A percentile compares a stretch with the other conserved stretches of the same genome.
phyloP scores from a whole-genome alignment of 768 basidiomycete genomes.

The Floccularia luteovirens region DNA sequence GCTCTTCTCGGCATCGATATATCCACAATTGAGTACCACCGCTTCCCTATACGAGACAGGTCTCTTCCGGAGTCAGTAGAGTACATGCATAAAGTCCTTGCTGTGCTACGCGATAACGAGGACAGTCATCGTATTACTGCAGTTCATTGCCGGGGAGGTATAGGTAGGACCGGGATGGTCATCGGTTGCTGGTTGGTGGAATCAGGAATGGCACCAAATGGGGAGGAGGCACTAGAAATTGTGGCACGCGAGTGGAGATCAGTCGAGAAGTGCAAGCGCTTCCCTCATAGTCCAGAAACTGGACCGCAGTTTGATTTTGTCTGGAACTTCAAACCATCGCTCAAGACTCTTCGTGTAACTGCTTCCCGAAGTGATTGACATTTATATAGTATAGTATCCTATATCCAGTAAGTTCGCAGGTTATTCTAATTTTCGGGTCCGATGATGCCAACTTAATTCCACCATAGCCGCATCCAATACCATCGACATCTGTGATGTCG shows the following conservation, averaged over 20 bases:
- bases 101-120: slow-evolving; percentile 54
- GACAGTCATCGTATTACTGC: slow-evolving; percentile 52
- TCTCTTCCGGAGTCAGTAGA: slow-evolving; percentile 52
- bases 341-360: background rate
- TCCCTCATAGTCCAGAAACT: slow-evolving; percentile 74
- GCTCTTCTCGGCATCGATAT: slow-evolving; percentile 47
- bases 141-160: slow-evolving; percentile 76
- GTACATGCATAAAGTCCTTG: slow-evolving; percentile 52
- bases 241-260: slow-evolving; percentile 66
- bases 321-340: slow-evolving; percentile 35
- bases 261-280: slow-evolving; percentile 72
- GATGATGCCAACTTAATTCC: too few species aligned
- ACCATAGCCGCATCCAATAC: too few species aligned
- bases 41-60: slow-evolving; percentile 73
- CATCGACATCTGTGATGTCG: too few species aligned
- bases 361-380: too few species aligned
- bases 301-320: slow-evolving; percentile 76
- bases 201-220: slow-evolving; percentile 51
- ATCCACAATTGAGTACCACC: slow-evolving; percentile 59
- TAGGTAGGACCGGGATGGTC: slow-evolving; percentile 60
- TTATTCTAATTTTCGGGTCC: too few species aligned
- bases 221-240: slow-evolving; percentile 54
- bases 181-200: slow-evolving; percentile 74
- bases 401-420: too few species aligned
- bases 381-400: too few species aligned